Evolutionary conservation across 2,329 filamentous ascomycete genomes (phyloP), one percentile per base, ranked within the genome.

Genomic region (Colletotrichum sp.): DNA sequence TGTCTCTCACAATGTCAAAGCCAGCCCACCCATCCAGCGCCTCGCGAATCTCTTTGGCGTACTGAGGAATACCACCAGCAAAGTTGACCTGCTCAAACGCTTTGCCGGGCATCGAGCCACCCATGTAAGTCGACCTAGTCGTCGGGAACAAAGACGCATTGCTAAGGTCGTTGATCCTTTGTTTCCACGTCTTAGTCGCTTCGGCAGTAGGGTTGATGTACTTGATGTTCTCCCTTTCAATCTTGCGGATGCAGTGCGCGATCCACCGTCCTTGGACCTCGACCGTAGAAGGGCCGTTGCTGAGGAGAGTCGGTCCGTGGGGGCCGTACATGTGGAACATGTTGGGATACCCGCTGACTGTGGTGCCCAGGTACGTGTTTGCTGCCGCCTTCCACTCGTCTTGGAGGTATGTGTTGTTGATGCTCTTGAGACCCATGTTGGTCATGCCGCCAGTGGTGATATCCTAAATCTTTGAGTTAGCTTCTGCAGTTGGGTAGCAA

Each of bases 211-310:
- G 85, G 75, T 92, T 86, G 71, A 92, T 87, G 69, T 87, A 89
- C 78, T 86, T 88, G 80, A 91, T 84, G 1, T 82, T 80, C 55
- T 89, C 83, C 2, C 79, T 77, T 77, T 86, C 81, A 77, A 91
- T 88, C 80, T 90, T 86, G 44, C 84, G 82, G 70, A 93, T 89
- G 59, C 81, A 81, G 63, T 90, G 87, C 18, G 85, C 84, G 71
- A 92, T 88, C 90, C 89, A 92, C 0, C 89, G 84, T 3, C 90
- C 91, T 78, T 93, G 91, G 2, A 90, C 79, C 76, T 92, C 89
- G 9, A 89, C 86, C 2, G 84, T 87, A 1, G 88, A 86, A 0
- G 92, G 91, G 0, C 90, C 91, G 78, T 92, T 93, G 79, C 85
- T 82, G 7, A 92, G 83, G 0, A 90, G 85, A 0, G 90, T 92